phyloP scores from a whole-genome alignment of 306 rosid genomes.

The Vigna unguiculata region DNA sequence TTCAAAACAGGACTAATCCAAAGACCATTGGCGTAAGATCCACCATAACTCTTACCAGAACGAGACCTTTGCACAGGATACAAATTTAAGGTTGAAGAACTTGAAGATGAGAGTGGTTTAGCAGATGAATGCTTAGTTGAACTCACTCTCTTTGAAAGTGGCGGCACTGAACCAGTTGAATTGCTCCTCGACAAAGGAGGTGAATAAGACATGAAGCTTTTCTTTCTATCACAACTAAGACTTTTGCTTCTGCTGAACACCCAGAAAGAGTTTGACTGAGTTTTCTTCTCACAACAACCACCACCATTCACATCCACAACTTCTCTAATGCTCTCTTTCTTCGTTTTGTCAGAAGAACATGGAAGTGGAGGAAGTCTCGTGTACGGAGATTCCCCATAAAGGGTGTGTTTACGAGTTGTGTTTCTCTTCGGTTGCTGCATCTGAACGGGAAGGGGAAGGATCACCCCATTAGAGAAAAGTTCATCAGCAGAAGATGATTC shows the following conservation, averaged over 20 bases:
- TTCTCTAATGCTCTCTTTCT: slow-evolving; percentile 50
- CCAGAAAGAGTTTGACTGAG: slow-evolving; percentile 71
- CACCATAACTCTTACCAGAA: slow-evolving; percentile 63
- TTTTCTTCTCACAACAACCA: slow-evolving; percentile 41
- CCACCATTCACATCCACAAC: slow-evolving; percentile 17
- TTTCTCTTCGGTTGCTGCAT: slow-evolving; percentile 47
- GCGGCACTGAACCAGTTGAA: slow-evolving; percentile 67
- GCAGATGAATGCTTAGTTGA: slow-evolving; percentile 50
- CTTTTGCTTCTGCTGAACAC: slow-evolving; percentile 81
- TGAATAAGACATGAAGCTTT: slow-evolving; percentile 50
- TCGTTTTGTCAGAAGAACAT: slow-evolving; percentile 41
- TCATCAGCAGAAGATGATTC: slow-evolving; percentile 78
- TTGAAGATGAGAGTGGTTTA: slow-evolving; percentile 46
- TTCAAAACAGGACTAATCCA: slow-evolving; percentile 73
- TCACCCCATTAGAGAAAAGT: slow-evolving; percentile 80
- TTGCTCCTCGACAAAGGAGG: slow-evolving; percentile 74
- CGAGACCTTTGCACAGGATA: slow-evolving; percentile 58
- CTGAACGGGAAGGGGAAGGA: slow-evolving; percentile 75
- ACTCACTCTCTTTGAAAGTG: slow-evolving; percentile 51
- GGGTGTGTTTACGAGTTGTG: slow-evolving; percentile 31
- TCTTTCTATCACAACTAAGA: slow-evolving; percentile 66
- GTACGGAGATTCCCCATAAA: slow-evolving; percentile 21
- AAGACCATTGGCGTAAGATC: slow-evolving; percentile 56
- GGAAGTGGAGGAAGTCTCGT: slow-evolving; percentile 59
- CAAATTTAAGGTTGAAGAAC: slow-evolving; percentile 39